These are phyloP conservation scores for Pseudogymnoascus sp. DNA, from an alignment of 2,329 filamentous ascomycete species.

Conservation along the genomic window DNA sequence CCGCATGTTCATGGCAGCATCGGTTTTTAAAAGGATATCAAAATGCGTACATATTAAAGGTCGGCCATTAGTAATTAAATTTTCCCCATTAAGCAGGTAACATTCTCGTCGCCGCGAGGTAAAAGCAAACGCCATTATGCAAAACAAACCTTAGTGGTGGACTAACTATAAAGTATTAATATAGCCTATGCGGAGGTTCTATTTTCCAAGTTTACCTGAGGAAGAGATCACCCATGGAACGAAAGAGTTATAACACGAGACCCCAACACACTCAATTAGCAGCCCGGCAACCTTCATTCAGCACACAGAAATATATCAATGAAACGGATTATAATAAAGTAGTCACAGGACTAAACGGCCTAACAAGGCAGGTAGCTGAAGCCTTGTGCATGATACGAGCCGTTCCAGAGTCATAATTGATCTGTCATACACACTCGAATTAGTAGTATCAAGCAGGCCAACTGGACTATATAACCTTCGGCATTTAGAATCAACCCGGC, in stretches of 20 bases:
- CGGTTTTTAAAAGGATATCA: neutral
- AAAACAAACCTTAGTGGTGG: slow-evolving; percentile 22
- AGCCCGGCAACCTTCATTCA: neutral
- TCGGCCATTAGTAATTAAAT: neutral
- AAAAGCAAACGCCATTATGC: slow-evolving; percentile 13
- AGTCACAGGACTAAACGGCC: neutral
- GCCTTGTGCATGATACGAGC: neutral
- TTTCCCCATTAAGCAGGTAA: neutral
- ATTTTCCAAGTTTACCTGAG: neutral
- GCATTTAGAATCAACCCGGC: neutral
- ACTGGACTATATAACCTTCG: neutral
- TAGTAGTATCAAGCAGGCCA: neutral
- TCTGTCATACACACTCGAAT: neutral
- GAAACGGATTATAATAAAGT: neutral
- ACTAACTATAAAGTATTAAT: slow-evolving; percentile 16
- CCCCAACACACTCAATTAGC: neutral
- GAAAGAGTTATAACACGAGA: neutral
- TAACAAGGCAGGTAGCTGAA: neutral
- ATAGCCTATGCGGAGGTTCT: neutral
- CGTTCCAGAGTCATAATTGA: neutral
- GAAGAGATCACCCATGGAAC: neutral
- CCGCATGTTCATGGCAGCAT: neutral
- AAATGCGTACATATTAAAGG: neutral
- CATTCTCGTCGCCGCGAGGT: no score
- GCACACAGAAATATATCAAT: neutral